phyloP scores from a whole-genome alignment of 2,329 filamentous ascomycete genomes.

The Beauveria sp. region DNA sequence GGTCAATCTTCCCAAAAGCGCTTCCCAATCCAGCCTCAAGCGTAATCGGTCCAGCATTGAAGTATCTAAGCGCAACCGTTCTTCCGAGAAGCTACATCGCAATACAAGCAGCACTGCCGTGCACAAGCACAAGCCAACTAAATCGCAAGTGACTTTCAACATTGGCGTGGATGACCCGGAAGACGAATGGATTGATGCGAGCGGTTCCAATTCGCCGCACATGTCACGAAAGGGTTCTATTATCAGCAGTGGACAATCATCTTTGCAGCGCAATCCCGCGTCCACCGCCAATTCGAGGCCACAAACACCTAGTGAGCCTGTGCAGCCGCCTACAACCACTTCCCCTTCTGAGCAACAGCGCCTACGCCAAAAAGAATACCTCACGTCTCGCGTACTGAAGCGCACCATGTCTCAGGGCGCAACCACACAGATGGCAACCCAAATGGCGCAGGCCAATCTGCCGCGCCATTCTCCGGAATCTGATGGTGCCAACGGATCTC shows the following conservation, averaged over 20 bases:
- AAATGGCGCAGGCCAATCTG: constrained; percentile 36
- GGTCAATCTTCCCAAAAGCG: constrained; percentile 43
- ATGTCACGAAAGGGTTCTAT: constrained; percentile 39
- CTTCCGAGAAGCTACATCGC: constrained; percentile 45
- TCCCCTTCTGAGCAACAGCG: constrained; percentile 32
- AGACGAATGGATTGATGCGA: constrained; percentile 62
- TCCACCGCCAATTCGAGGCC: constrained; percentile 24
- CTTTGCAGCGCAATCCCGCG: constrained; percentile 25
- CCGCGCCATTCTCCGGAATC: constrained; percentile 28
- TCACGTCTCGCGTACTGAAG: constrained; percentile 60
- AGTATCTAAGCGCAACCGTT: constrained; percentile 43
- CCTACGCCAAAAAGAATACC: constrained; percentile 52
- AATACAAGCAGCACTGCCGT: constrained; percentile 43
- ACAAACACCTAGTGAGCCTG: constrained; percentile 25
- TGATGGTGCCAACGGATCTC: constrained; percentile 18
- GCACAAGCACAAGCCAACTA: constrained; percentile 31
- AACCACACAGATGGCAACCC: constrained; percentile 57
- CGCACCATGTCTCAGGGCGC: constrained; percentile 54
- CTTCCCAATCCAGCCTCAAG: constrained; percentile 47
- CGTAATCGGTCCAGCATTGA: constrained; percentile 54
- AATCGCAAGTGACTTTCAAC: constrained; percentile 55
- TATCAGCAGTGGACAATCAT: constrained; percentile 41
- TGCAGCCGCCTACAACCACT: constrained; percentile 12
- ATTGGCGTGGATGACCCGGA: constrained; percentile 44
- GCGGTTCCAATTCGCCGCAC: constrained; percentile 54